A percentile compares a stretch with the other conserved stretches of the same genome.
Conservation (phyloP, 805 yeast species). For the Candida nemodendra region DNA sequence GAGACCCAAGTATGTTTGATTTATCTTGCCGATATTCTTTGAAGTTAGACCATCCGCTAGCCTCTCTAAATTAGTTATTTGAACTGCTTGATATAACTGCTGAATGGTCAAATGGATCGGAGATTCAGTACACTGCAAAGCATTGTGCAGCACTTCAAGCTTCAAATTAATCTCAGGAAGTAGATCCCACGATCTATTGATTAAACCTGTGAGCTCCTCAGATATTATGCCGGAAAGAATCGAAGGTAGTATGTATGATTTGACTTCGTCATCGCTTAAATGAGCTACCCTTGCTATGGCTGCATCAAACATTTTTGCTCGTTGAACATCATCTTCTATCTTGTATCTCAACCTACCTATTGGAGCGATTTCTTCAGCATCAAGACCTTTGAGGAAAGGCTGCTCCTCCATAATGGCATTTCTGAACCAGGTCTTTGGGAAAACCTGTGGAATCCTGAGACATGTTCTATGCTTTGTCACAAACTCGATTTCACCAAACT, state of each 20-base stretch:
- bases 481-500: conserved; percentile 56
- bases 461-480: conserved; percentile 44
- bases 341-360: conserved; percentile 35
- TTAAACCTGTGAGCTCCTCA: conserved; percentile 23
- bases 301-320: conserved; percentile 29
- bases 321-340: conserved; percentile 30
- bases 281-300: conserved; percentile 21
- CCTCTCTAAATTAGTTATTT: conserved; percentile 31
- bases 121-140: conserved; percentile 37
- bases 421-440: conserved; percentile 39
- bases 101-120: conserved; percentile 41
- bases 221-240: conserved; percentile 32
- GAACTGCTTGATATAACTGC: conserved; percentile 37
- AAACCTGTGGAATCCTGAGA: conserved; percentile 53
- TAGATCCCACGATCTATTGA: conserved; percentile 29
- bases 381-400: conserved; percentile 16
- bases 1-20: conserved; percentile 27
- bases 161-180: conserved; percentile 34
- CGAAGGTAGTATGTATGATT: conserved; percentile 33
- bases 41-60: conserved; percentile 26
- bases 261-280: conserved; percentile 14
- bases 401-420: conserved; percentile 31
- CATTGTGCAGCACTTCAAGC: conserved; percentile 35
- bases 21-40: conserved; percentile 19
- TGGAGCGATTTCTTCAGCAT: conserved; percentile 16